Percentiles rank a stretch among this genome's conserved stretches.
Conservation (phyloP, 345 rosid genomes). For the Eucalyptus pauciflora region DNA sequence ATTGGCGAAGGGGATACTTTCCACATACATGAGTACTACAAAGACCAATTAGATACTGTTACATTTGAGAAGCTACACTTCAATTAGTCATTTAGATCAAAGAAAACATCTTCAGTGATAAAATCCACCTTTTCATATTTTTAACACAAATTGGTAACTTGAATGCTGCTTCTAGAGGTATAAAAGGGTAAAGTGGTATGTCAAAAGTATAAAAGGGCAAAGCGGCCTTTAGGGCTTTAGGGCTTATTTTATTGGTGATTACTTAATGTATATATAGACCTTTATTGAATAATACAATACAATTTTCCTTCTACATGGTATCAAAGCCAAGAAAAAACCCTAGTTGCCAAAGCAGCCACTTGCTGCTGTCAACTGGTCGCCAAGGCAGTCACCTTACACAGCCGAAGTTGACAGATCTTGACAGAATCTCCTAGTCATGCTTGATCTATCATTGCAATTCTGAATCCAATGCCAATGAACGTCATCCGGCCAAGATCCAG, state of each 20-base stretch:
- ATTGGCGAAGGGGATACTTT: not conserved
- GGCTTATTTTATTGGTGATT: not conserved
- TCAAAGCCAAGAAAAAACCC: not conserved
- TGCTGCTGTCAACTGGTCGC: not conserved
- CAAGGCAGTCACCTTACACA: not conserved
- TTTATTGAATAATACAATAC: not conserved
- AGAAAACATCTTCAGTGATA: not conserved
- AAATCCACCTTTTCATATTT: not conserved
- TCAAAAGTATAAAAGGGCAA: not conserved
- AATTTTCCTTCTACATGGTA: not conserved
- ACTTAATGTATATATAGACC: not conserved
- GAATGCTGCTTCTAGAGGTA: not conserved
- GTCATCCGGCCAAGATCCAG: not conserved
- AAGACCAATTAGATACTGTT: not conserved
- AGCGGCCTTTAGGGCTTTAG: not conserved
- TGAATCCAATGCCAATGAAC: not conserved
- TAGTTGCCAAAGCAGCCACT: not conserved
- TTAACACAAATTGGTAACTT: not conserved
- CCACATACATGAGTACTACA: not conserved
- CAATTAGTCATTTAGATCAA: not conserved
- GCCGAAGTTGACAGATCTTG: not conserved
- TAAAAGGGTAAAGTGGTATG: not conserved
- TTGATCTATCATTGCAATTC: not conserved
- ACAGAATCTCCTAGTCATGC: not conserved
- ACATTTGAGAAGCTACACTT: not conserved